Evolutionary conservation across 2,329 filamentous ascomycete genomes (phyloP), one percentile per base, ranked within the genome.

Genomic region (Metarhizium sp.): DNA sequence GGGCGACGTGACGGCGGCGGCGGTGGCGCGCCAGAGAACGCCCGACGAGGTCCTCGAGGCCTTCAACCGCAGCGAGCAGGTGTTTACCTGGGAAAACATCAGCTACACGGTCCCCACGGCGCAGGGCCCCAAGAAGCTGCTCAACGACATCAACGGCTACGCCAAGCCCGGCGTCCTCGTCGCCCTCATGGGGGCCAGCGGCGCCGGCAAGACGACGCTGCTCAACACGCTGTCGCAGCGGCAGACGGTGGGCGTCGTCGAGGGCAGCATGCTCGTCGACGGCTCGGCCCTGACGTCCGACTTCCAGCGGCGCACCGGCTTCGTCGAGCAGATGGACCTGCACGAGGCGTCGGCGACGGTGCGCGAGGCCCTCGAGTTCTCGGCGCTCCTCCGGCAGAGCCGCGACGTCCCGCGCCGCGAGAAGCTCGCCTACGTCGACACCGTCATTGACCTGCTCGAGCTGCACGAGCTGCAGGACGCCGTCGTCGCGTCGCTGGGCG

Each of bases 291-390:
- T 86, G 29, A 84, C 88, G 55, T 77, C 78, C 18, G 87, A 85
- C 2, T 92, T 92, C 73, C 87, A 91, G 66, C 81, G 88, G 47
- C 87, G 87, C 64, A 90, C 86, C 1, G 88, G 88, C 51, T 92
- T 73, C 59, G 70, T 68, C 14, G 68, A 87, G 62, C 84, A 87
- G 62, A 78, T 80, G 62, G 84, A 87, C 60, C 74, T 87, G 1
- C 84, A 86, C 59, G 81, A 85, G 57, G 76, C 78, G 3, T 82
- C 80, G 0, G 74, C 80, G 1, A 87, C 85, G 0, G 82, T 88
- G 0, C 74, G 82, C 8, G 85, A 87, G 59, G 83, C 84, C 0
- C 69, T 87, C 0, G 76, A 77, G 43, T 87, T 88, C 61, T 86
- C 83, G 1, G 85, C 85, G 1, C 72, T 84, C 2, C 73, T 87